Percentiles rank a stretch among this genome's conserved stretches.
Conservation (phyloP, 2,329 filamentous ascomycete genomes). For the Penicillium sp. region DNA sequence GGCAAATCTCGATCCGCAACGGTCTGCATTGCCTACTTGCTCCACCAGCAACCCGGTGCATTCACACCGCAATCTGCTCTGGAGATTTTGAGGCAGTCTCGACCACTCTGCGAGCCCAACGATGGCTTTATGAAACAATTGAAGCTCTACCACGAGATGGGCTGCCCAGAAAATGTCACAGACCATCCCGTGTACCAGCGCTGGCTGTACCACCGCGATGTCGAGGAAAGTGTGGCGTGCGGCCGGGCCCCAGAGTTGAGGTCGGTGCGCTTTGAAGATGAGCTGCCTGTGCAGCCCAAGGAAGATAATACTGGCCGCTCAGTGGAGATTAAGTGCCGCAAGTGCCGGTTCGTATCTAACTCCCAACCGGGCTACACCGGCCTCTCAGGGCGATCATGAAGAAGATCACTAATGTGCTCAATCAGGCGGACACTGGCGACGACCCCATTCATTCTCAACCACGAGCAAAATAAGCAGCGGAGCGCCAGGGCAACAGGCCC, state of each 20-base stretch:
- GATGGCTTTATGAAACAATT: constrained; percentile 89
- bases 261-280: constrained; percentile 72
- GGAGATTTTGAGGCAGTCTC: constrained; percentile 66
- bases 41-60: constrained; percentile 62
- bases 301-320: constrained; percentile 23
- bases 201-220: constrained; percentile 68
- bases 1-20: constrained; percentile 92
- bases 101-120: constrained; percentile 85
- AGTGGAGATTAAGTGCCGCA: constrained; percentile 80
- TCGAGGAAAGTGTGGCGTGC: constrained; percentile 68
- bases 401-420: constrained; percentile 3
- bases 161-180: constrained; percentile 70
- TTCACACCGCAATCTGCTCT: constrained; percentile 66
- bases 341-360: constrained; percentile 70
- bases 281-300: constrained; percentile 42
- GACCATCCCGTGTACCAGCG: constrained; percentile 77
- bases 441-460: constrained; percentile 67
- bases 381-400: constrained; percentile 1
- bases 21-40: constrained; percentile 79
- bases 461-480: constrained; percentile 47
- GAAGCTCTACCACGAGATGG: constrained; percentile 83
- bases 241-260: constrained; percentile 76
- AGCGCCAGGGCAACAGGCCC: constrained; percentile 27
- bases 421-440: constrained; percentile 62
- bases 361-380: not conserved